Base-by-base conservation (phyloP, 441 rosid species). In the Omphalea diandra region DNA sequence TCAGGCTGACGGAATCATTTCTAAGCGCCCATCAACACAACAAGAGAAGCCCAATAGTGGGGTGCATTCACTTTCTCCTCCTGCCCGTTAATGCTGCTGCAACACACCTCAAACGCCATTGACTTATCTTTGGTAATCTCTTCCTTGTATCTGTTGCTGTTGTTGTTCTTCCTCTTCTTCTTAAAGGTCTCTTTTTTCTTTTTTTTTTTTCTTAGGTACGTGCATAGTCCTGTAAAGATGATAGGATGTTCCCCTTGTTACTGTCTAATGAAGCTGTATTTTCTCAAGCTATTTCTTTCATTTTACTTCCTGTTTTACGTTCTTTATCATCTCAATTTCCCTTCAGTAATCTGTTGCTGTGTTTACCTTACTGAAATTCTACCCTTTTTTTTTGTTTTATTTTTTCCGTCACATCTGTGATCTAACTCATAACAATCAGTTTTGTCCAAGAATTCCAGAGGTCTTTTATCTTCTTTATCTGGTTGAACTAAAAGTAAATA, bases 11-110 rank as follows among this genome's bases (percentile, higher is more conserved):
- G 73, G 68, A 24, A 26, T 54, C 18, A 60, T 60, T 9, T 12
- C 22, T 35, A 69, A 69, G 59, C 36, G 36, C 12, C 69, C 56
- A 71, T 47, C 53, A n/a, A 47, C 24, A 52, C 7, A 24, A 2
- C 71, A 62, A 26, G 67, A 32, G 6, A 75, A 65, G 63, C 63
- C 65, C 29, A 69, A 55, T 65, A 68, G 71, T 53, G 79, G 76
- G 12, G 49, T 75, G 52, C 40, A 55, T 63, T 52, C 56, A 4
- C 33, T 26, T 54, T 54, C 33, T 54, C 8, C 35, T 12, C 4
- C 27, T 54, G 33, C 14, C 3, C 27, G 59, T 4, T 26, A 54
- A 18, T 24, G 31, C 32, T 7, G 57, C 15, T 72, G 73, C 65
- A 20, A 49, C 71, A 61, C 56, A 73, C 27, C 63, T 57, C 61